Base-by-base conservation (phyloP, 2,329 filamentous ascomycete genomes). In the Xylaria sp. region DNA sequence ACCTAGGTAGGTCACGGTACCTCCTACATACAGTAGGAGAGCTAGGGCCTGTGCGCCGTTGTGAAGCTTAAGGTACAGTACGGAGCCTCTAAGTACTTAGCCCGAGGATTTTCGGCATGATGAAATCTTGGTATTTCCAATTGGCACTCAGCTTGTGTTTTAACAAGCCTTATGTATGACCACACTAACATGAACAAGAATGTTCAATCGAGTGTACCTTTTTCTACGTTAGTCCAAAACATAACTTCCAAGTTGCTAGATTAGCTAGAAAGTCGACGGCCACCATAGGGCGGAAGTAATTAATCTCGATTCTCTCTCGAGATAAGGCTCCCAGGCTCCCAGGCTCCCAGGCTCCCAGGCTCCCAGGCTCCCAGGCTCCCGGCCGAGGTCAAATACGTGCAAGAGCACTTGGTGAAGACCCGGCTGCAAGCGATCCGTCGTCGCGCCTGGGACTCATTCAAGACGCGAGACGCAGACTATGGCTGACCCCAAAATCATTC, bases 401-500 rank as follows among this genome's bases (percentile, higher is more conserved):
- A 41, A 63, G 15, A 18, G 6, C 41, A 37, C 34, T 37, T 37
- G 34, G 25, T 25, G 7, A 51, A 65, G 62, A 52, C n/a, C 51
- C 20, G 55, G 32, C 32, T 18, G 48, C 23, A 18, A 37, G 20
- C 48, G 44, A 62, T 48, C n/a, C 32, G 9, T 15, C 6, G n/a
- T 44, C 62, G 34, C 41, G 23, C 39, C 41, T n/a, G 34, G 59
- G 25, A 41, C 13, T 41, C 28, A 15, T 12, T 28, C 12, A 12
- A 28, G 46, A 41, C 44, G 34, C 51, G 18, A 28, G 46, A 41
- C 44, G 34, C 51, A 25, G 32, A 66, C 50, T 25, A 80, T 81
- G 80, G 74, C 81, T 25, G 76, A 78, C 9, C 52, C 70, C 76
- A 81, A 89, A 37, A 76, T 93, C 61, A 76, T 90, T 48, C 85